These are phyloP conservation scores for Geotrichum cucujoidarum DNA, from an alignment of 1,139 yeast genomes.

Conservation along the genomic window DNA sequence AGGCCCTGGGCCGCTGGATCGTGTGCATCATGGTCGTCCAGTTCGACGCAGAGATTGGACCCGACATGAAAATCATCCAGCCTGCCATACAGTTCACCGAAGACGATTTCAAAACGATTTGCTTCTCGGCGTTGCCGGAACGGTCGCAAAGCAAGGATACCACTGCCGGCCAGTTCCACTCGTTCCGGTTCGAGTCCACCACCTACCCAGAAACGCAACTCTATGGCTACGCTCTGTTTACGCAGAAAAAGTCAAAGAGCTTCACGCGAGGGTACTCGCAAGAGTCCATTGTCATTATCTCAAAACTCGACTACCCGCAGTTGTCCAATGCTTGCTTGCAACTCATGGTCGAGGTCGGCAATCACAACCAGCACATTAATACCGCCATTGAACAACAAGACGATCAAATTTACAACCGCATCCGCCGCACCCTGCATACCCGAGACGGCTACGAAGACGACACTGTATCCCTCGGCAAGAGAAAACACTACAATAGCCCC, in stretches of 20 bases:
- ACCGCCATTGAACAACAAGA: slow-evolving; percentile 1
- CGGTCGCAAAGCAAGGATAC: slow-evolving; percentile 19
- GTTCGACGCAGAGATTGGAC: slow-evolving; percentile 37
- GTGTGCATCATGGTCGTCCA: slow-evolving; percentile 34
- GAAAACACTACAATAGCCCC: no score
- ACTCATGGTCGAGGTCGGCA: slow-evolving; percentile 22
- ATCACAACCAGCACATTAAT: slow-evolving; percentile 14
- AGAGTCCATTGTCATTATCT: slow-evolving; percentile 31
- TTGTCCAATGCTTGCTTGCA: slow-evolving; percentile 28
- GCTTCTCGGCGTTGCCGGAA: slow-evolving; percentile 34
- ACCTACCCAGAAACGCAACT: slow-evolving; percentile 10
- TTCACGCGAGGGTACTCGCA: slow-evolving; percentile 29
- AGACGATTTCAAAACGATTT: slow-evolving; percentile 31
- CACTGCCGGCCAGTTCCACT: slow-evolving; percentile 25
- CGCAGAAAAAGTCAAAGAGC: slow-evolving; percentile 25
- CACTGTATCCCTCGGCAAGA: background rate
- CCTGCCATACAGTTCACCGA: slow-evolving; percentile 28
- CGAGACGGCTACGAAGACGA: slow-evolving; percentile 9
- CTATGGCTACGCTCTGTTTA: slow-evolving; percentile 30
- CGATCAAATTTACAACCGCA: slow-evolving; percentile 9
- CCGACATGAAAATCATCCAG: slow-evolving; percentile 34
- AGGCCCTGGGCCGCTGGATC: slow-evolving; percentile 28
- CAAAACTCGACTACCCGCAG: slow-evolving; percentile 27
- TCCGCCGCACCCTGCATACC: slow-evolving; percentile 6
- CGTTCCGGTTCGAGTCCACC: slow-evolving; percentile 24